phyloP scores from a whole-genome alignment of 345 rosid species.

The Citrus inodora region DNA sequence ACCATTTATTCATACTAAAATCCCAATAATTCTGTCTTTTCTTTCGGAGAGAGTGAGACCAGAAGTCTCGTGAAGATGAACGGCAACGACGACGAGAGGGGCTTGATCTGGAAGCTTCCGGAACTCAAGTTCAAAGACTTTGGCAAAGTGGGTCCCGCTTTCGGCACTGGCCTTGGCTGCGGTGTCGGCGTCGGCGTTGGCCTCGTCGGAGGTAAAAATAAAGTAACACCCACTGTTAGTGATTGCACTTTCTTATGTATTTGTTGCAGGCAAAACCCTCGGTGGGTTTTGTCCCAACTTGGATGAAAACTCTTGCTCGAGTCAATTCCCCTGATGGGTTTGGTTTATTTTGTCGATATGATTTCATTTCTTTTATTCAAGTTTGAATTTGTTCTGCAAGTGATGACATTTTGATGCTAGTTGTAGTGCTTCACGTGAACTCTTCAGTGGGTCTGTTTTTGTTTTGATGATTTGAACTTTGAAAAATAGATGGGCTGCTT shows the following conservation, averaged over 20 bases:
- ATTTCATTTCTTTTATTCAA: background rate
- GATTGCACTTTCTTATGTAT: background rate
- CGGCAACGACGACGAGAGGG: slow-evolving; percentile 34
- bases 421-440: background rate
- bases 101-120: slow-evolving; percentile 83
- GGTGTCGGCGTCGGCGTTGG: slow-evolving; percentile 84
- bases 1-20: too few relatives aligned
- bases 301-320: background rate
- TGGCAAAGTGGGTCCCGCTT: slow-evolving; percentile 78
- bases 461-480: background rate
- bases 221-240: too few relatives aligned
- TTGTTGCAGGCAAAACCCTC: background rate
- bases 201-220: slow-evolving; percentile 63
- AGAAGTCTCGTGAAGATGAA: slow-evolving; percentile 10
- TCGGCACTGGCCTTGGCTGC: slow-evolving; percentile 81
- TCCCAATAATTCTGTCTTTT: too few relatives aligned
- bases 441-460: too few relatives aligned
- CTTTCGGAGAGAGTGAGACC: too few relatives aligned
- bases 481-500: background rate
- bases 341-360: background rate
- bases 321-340: background rate
- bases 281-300: background rate
- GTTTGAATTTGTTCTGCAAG: background rate
- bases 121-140: slow-evolving; percentile 51
- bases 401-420: background rate